Percentiles rank a stretch among this genome's conserved stretches.
Conservation (phyloP, 306 rosid species). For the Rubus idaeus region DNA sequence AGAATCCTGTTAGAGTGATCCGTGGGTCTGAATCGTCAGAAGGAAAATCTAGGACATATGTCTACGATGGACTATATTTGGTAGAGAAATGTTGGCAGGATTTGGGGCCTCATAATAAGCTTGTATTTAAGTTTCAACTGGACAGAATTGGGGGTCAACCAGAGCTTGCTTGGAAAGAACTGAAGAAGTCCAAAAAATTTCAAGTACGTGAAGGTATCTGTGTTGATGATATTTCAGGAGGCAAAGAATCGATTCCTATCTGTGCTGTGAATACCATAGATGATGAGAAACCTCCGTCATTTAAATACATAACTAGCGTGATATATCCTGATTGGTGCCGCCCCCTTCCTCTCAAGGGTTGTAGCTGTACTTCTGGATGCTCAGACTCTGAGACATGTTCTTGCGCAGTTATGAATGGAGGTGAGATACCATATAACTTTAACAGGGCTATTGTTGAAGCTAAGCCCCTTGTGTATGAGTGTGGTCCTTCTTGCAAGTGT, state of each 20-base stretch:
- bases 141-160: constrained; percentile 72
- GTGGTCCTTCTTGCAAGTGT: constrained; percentile 81
- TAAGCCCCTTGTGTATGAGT: constrained; percentile 84
- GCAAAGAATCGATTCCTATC: constrained; percentile 73
- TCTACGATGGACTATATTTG: constrained; percentile 81
- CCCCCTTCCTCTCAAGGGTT: constrained; percentile 54
- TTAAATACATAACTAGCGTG: constrained; percentile 66
- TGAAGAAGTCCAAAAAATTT: constrained; percentile 68
- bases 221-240: constrained; percentile 72
- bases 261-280: constrained; percentile 78
- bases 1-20: constrained; percentile 84
- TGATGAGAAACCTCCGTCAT: constrained; percentile 72
- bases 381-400: constrained; percentile 66
- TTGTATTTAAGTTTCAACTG: constrained; percentile 70
- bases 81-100: constrained; percentile 78
- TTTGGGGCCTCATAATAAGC: constrained; percentile 75
- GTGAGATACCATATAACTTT: constrained; percentile 78
- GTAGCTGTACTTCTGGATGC: constrained; percentile 68
- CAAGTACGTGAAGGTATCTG: constrained; percentile 70
- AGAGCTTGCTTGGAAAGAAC: constrained; percentile 81
- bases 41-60: constrained; percentile 57
- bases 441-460: constrained; percentile 84
- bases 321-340: constrained; percentile 71
- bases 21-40: constrained; percentile 70
- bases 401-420: constrained; percentile 76